These are phyloP conservation scores for Bruguiera hainesii DNA, from an alignment of 441 rosid genomes.

Conservation along the genomic window DNA sequence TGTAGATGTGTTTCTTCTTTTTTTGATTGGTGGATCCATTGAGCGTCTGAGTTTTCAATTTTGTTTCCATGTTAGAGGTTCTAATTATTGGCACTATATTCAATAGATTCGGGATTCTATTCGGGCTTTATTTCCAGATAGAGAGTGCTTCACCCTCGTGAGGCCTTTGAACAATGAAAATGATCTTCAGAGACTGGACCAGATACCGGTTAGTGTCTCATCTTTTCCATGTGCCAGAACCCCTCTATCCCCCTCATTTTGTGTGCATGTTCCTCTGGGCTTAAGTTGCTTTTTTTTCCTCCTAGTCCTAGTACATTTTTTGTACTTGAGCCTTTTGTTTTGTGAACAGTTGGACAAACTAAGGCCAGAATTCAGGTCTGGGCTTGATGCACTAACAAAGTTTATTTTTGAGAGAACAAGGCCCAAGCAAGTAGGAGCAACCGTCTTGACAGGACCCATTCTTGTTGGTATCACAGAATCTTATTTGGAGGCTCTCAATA, in stretches of 20 bases:
- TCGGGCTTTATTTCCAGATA: constrained; percentile 81
- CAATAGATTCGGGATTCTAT: constrained; percentile 70
- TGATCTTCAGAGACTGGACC: constrained; percentile 84
- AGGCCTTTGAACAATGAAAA: constrained; percentile 81
- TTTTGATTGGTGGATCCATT: constrained; percentile 2
- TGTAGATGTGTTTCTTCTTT: neutral
- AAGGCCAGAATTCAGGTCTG: constrained; percentile 72
- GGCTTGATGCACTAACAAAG: constrained; percentile 72
- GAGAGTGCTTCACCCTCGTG: constrained; percentile 82
- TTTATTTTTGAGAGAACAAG: constrained; percentile 91
- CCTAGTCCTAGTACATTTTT: neutral
- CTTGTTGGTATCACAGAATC: constrained; percentile 89
- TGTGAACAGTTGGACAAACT: constrained; percentile 53
- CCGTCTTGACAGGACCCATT: constrained; percentile 88
- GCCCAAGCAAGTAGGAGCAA: constrained; percentile 94
- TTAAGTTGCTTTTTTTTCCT: neutral
- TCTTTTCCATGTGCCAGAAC: constrained; percentile 1
- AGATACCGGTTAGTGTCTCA: constrained; percentile 48
- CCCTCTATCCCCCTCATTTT: neutral
- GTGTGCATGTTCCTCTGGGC: neutral
- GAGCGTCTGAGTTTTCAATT: neutral
- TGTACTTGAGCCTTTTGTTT: constrained; percentile 3
- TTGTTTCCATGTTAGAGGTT: constrained; percentile 6
- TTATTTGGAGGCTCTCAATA: constrained; percentile 88
- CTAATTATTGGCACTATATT: constrained; percentile 29